These are phyloP conservation scores for Solanum appendiculatum DNA, from an alignment of 257 asterid genomes.

Conservation along the genomic window DNA sequence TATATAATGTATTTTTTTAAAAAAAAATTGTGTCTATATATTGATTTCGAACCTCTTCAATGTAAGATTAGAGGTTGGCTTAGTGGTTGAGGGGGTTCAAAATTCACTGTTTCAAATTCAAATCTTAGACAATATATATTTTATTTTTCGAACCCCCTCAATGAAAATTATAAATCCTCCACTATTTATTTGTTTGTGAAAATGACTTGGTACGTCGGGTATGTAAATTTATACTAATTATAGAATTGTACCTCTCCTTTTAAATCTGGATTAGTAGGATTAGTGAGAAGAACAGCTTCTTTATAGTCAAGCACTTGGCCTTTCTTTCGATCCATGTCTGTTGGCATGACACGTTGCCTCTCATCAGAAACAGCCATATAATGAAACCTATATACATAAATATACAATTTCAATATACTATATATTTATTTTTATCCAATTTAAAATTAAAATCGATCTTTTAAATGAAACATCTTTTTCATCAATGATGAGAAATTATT, in stretches of 20 bases:
- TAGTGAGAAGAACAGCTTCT: slow-evolving; percentile 46
- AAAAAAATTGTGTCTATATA: too few relatives aligned
- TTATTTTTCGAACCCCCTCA: too few relatives aligned
- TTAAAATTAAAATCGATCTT: too few relatives aligned
- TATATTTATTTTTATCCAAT: background rate
- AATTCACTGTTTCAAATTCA: too few relatives aligned
- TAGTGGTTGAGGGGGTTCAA: too few relatives aligned
- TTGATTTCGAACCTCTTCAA: too few relatives aligned
- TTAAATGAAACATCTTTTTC: too few relatives aligned
- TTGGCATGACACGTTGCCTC: slow-evolving; percentile 55
- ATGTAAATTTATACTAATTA: background rate
- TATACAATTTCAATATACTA: background rate
- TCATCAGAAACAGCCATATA: slow-evolving; percentile 59
- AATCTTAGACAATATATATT: too few relatives aligned
- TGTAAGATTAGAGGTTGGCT: too few relatives aligned
- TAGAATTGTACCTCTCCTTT: slow-evolving; percentile 36
- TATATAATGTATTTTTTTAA: too few relatives aligned
- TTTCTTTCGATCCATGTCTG: slow-evolving; percentile 11
- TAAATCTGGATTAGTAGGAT: slow-evolving; percentile 19
- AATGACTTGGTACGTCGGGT: rapidly evolving
- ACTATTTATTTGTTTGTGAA: too few relatives aligned
- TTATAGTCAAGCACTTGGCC: slow-evolving; percentile 37
- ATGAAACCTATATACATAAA: slow-evolving; percentile 28
- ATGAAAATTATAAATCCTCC: too few relatives aligned
- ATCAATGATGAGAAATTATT: background rate